A percentile compares a stretch with the other conserved stretches of the same genome.
Evolutionary conservation across 1,284 basidiomycete genomes (phyloP).

Genomic region (Rhodotorula sp.): DNA sequence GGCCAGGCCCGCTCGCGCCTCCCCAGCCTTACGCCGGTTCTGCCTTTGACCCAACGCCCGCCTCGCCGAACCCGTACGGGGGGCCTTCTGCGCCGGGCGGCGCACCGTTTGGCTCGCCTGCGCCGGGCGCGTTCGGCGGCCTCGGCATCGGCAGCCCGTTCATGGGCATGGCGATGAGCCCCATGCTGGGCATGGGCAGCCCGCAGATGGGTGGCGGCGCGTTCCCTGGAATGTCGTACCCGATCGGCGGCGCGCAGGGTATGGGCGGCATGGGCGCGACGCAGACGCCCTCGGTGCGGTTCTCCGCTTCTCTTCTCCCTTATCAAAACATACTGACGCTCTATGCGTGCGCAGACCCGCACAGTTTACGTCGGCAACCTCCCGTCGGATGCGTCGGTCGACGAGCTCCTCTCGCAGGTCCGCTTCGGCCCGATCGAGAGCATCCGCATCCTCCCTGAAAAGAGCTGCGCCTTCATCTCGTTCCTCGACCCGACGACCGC

Average conservation of each 20-base stretch:
- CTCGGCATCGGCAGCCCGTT: constrained; percentile 23
- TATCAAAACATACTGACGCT: background rate
- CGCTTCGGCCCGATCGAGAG: constrained; percentile 96
- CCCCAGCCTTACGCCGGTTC: constrained; percentile 15
- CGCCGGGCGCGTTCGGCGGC: constrained; percentile 1
- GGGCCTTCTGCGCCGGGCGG: constrained; percentile 5
- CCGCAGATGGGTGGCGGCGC: constrained; percentile 28
- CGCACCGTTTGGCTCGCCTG: background rate
- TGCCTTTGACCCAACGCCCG: constrained; percentile 24
- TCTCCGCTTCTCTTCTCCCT: background rate
- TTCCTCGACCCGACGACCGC: constrained; percentile 90
- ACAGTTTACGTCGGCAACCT: constrained; percentile 98
- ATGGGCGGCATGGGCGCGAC: constrained; percentile 20
- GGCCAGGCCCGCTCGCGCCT: background rate
- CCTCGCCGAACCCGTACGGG: constrained; percentile 34
- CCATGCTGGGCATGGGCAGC: constrained; percentile 30
- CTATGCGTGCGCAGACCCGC: constrained; percentile 59
- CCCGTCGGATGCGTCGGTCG: constrained; percentile 91
- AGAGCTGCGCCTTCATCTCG: constrained; percentile 89
- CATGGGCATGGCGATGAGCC: constrained; percentile 31
- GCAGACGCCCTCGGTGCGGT: constrained; percentile 23
- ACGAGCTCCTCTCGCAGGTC: constrained; percentile 95
- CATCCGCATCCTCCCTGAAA: constrained; percentile 93
- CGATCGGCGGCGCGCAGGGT: constrained; percentile 27
- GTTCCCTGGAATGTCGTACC: constrained; percentile 19